A percentile compares a stretch with the other conserved stretches of the same genome.
Conservation (phyloP, 129 eudicot species). For the Centrapalus pauciflorus region DNA sequence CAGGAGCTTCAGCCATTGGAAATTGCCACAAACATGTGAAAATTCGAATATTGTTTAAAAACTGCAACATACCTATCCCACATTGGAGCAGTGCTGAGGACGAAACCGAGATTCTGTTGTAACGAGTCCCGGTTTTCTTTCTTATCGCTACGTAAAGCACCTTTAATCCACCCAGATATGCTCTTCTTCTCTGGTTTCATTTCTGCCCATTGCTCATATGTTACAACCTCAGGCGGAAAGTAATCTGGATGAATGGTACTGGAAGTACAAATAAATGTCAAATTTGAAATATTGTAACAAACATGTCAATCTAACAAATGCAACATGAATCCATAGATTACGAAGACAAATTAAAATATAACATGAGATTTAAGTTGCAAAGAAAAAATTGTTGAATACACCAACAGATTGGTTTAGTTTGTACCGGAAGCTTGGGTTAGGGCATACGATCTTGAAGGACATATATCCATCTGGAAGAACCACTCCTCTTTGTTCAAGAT, state of each 20-base stretch:
- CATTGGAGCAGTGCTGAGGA: slow-evolving; percentile 74
- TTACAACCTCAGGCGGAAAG: slow-evolving; percentile 79
- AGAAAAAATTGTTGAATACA: neutral
- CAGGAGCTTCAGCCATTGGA: neutral
- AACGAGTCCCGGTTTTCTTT: slow-evolving; percentile 61
- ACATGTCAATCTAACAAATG: slow-evolving; percentile 1
- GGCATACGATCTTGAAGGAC: slow-evolving; percentile 73
- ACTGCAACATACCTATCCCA: slow-evolving; percentile 70
- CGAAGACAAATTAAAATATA: neutral
- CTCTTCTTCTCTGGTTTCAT: slow-evolving; percentile 59
- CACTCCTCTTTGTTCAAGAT: slow-evolving; percentile 89
- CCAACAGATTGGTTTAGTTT: neutral
- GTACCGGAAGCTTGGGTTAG: slow-evolving; percentile 77
- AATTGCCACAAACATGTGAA: slow-evolving; percentile 9
- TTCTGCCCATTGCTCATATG: slow-evolving; percentile 71
- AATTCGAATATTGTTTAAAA: neutral
- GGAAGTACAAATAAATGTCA: slow-evolving; percentile 16
- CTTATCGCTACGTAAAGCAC: slow-evolving; percentile 57
- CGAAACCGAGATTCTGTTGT: slow-evolving; percentile 54
- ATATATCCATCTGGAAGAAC: slow-evolving; percentile 73
- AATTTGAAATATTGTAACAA: neutral
- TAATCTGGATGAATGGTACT: slow-evolving; percentile 51
- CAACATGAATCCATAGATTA: slow-evolving; percentile 3
- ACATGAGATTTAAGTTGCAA: neutral
- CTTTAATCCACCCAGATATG: slow-evolving; percentile 81